phyloP scores from a whole-genome alignment of 768 basidiomycete genomes.

The Trametes elegans region DNA sequence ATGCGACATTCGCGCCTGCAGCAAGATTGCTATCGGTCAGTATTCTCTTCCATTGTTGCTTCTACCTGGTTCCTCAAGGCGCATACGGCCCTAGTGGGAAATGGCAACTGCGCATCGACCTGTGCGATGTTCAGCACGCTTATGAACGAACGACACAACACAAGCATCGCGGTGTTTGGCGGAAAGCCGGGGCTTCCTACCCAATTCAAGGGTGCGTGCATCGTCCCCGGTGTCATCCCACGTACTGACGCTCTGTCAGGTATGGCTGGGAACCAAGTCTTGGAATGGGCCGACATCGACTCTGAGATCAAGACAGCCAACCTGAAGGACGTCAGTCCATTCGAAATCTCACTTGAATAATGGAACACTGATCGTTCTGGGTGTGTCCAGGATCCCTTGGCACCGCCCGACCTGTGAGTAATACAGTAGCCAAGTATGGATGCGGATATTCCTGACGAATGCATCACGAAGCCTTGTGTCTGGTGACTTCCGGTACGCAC shows the following conservation, averaged over 20 bases:
- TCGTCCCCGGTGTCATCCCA: too few species aligned
- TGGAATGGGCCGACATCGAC: slow-evolving; percentile 60
- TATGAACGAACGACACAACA: slow-evolving; percentile 55
- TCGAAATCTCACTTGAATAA: neutral
- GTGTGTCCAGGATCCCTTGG: too few species aligned
- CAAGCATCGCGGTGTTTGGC: slow-evolving; percentile 54
- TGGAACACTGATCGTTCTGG: neutral
- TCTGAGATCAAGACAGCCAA: slow-evolving; percentile 55
- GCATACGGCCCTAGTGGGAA: slow-evolving; percentile 19
- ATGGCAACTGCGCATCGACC: slow-evolving; percentile 51
- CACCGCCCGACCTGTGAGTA: slow-evolving; percentile 38
- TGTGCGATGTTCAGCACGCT: slow-evolving; percentile 63
- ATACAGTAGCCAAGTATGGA: too few species aligned
- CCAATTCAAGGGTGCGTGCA: slow-evolving; percentile 44
- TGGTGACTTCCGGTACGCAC: slow-evolving; percentile 47
- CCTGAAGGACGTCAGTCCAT: slow-evolving; percentile 30
- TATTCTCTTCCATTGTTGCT: too few species aligned
- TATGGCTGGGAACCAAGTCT: slow-evolving; percentile 63
- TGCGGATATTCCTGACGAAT: too few species aligned
- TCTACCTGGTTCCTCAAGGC: too few species aligned
- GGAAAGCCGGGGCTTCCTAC: slow-evolving; percentile 50
- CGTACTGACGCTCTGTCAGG: slow-evolving; percentile 14
- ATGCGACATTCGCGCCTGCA: slow-evolving; percentile 6
- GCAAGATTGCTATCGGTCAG: slow-evolving; percentile 28
- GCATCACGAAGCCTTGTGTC: slow-evolving; percentile 29